Evolutionary conservation across 257 asterid genomes (phyloP), one percentile per base, ranked within the genome.

Genomic region (Fraxinus americana): DNA sequence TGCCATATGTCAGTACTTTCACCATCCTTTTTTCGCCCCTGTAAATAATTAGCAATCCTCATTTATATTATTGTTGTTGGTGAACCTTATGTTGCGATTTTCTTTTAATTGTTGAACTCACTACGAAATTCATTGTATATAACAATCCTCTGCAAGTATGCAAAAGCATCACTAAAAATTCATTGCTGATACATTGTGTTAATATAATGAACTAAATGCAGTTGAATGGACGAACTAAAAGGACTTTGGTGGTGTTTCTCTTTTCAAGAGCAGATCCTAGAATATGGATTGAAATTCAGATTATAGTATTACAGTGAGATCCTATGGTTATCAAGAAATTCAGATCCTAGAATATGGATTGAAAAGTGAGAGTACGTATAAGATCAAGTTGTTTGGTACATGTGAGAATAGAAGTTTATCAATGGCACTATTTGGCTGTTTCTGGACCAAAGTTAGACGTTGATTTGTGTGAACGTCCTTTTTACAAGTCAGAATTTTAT

Each of bases 31-130:
- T 67, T 69, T 61, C 41, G 69, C 17, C 10, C 2, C 68, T 70
- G 59, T 14, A 39, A 59, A n/a, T 67, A 61, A 77, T 29, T 4
- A 19, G 67, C 27, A 80, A 50, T 17, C 35, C 45, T 70, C 69
- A 5, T 36, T 5, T 39, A 25, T 29, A 34, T n/a, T 48, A 17
- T 8, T 74, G 65, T 19, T 13, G 27, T 70, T 32, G 52, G 43
- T 65, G 67, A 57, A 63, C 77, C 45, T 23, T 30, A 39, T 29
- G 39, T 7, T 70, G 67, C 21, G 16, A 19, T 29, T 65, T 34
- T 43, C 75, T 71, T 48, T 32, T 3, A 63, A 13, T 36, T 66
- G 68, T 2, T 71, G 67, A 36, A 7, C 3, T 52, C 21, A 19
- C 25, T 16, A 25, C 39, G 73, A 63, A 61, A 54, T 7, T 21